These are phyloP conservation scores for Suillus weaverae DNA, from an alignment of 768 basidiomycete species.

Conservation along the genomic window DNA sequence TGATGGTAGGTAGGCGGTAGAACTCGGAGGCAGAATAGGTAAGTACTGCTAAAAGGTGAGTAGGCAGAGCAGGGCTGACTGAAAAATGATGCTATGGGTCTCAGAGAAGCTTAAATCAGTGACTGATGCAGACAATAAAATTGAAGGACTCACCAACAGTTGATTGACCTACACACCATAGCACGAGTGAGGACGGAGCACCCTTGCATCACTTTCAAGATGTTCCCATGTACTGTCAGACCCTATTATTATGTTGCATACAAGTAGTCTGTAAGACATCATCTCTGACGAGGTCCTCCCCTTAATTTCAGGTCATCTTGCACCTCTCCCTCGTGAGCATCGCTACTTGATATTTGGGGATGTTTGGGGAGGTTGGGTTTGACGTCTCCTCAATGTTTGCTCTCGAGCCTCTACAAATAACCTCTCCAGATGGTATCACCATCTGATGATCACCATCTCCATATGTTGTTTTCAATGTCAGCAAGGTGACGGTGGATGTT, in stretches of 20 bases:
- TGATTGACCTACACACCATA: no score
- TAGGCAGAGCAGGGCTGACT: no score
- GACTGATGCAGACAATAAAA: no score
- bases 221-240: neutral
- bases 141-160: no score
- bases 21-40: no score
- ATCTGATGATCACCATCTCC: neutral
- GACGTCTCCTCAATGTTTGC: neutral
- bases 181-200: no score
- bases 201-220: neutral
- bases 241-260: neutral
- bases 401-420: neutral
- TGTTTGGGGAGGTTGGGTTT: neutral
- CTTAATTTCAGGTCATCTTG: neutral
- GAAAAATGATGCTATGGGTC: no score
- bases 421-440: neutral
- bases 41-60: no score
- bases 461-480: neutral
- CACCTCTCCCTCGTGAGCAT: neutral
- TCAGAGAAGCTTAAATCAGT: no score
- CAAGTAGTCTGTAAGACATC: neutral
- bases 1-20: no score
- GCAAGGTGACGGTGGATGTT: neutral
- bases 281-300: neutral
- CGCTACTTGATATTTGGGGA: neutral